Conservation (phyloP, 2,329 filamentous ascomycete species). For the Torrubiella hemipterigena region DNA sequence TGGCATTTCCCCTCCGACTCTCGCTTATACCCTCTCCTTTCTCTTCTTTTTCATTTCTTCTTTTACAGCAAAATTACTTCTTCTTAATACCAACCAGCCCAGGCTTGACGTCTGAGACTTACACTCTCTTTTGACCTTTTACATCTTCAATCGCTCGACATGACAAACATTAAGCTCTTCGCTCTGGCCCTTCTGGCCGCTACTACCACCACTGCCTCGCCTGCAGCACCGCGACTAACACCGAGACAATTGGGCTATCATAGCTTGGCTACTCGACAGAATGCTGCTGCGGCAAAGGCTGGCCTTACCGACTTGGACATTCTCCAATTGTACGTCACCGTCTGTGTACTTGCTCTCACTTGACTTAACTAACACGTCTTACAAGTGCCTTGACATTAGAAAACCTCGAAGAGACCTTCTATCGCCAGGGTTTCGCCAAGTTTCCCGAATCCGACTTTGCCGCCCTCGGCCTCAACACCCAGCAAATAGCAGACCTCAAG, state of each 20-base stretch:
- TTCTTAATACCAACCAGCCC: too few relatives aligned
- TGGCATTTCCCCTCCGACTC: too few relatives aligned
- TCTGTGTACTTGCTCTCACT: not conserved
- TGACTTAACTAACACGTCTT: conserved; percentile 10
- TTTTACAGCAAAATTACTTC: too few relatives aligned
- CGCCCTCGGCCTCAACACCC: conserved; percentile 34
- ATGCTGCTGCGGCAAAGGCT: conserved; percentile 1
- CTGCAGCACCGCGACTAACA: conserved; percentile 3
- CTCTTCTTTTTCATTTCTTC: too few relatives aligned
- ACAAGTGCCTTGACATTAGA: conserved; percentile 39
- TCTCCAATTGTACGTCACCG: conserved; percentile 4
- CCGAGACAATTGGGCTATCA: conserved; percentile 4
- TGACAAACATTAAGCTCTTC: conserved; percentile 1
- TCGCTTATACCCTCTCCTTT: too few relatives aligned
- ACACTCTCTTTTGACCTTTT: not conserved
- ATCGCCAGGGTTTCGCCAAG: conserved; percentile 44
- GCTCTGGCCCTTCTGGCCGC: conserved; percentile 3
- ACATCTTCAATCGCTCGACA: conserved; percentile 1
- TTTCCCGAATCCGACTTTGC: conserved; percentile 41
- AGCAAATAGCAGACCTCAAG: conserved; percentile 30
- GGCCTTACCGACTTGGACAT: conserved; percentile 5
- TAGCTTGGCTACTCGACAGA: conserved; percentile 1
- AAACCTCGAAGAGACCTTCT: conserved; percentile 51
- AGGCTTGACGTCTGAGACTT: too few relatives aligned
- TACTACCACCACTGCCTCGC: conserved; percentile 1